These are phyloP conservation scores for Neurospora tetraspora DNA, from an alignment of 495 filamentous ascomycete genomes.

Conservation along the genomic window DNA sequence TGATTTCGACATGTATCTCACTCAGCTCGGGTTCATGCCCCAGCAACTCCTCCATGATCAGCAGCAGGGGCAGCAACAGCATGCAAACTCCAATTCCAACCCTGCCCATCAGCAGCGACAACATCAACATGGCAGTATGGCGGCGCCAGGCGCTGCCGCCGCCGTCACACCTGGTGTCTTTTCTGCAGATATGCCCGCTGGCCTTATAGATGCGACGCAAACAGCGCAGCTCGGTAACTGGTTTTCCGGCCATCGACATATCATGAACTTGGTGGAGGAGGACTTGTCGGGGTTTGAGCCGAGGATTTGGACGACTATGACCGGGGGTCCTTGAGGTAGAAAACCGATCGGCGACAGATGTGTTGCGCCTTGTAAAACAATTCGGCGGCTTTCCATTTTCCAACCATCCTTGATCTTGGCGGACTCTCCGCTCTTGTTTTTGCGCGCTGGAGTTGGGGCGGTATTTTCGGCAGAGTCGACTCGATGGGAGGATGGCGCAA, in stretches of 20 bases:
- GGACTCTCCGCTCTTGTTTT: neutral
- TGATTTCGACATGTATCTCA: slow-evolving; percentile 57
- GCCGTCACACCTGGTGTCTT: neutral
- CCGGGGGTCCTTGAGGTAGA: neutral
- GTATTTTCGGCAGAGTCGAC: neutral
- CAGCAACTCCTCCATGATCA: slow-evolving; percentile 4
- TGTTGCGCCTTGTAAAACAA: neutral
- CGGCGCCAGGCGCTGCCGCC: neutral
- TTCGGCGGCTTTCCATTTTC: neutral
- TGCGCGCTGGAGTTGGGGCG: neutral
- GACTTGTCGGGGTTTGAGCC: slow-evolving; percentile 42
- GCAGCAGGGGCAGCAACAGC: neutral
- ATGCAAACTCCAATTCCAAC: neutral
- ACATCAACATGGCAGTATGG: neutral
- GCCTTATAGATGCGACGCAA: slow-evolving; percentile 17
- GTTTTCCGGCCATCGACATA: slow-evolving; percentile 58
- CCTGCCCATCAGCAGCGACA: slow-evolving; percentile 1
- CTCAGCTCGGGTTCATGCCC: slow-evolving; percentile 52
- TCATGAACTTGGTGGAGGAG: slow-evolving; percentile 54
- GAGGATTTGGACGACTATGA: slow-evolving; percentile 16
- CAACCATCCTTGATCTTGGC: neutral
- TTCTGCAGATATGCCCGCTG: neutral
- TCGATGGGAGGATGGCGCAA: neutral
- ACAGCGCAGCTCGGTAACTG: slow-evolving; percentile 50
- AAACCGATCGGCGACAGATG: neutral